Evolutionary conservation across 129 eudicot genomes (phyloP).

Genomic region (Arctium lappa): DNA sequence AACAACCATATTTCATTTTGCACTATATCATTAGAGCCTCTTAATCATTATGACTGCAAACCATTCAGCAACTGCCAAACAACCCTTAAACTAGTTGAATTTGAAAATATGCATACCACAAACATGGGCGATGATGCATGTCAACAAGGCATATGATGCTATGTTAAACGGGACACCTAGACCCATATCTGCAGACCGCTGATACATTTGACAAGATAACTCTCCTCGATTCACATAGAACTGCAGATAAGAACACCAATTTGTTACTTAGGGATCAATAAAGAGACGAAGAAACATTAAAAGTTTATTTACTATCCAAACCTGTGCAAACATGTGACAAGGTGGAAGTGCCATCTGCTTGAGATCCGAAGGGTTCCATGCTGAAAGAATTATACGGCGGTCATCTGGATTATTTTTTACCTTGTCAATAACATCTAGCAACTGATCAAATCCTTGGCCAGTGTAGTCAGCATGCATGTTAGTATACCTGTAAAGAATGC

Average conservation of each 20-base stretch:
- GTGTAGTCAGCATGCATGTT: slow-evolving; percentile 92
- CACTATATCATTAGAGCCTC: no score
- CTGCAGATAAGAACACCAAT: slow-evolving; percentile 33
- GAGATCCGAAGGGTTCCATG: slow-evolving; percentile 98
- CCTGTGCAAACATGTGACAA: slow-evolving; percentile 99
- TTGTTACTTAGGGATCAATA: slow-evolving; percentile 2
- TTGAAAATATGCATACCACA: slow-evolving; percentile 57
- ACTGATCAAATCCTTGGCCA: slow-evolving; percentile 92
- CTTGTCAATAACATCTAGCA: slow-evolving; percentile 79
- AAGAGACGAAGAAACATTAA: neutral
- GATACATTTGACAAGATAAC: slow-evolving; percentile 96
- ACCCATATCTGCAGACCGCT: slow-evolving; percentile 98
- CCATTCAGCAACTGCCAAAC: no score
- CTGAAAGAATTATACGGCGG: slow-evolving; percentile 83
- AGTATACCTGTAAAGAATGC: slow-evolving; percentile 55
- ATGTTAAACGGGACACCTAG: slow-evolving; percentile 95
- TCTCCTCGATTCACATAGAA: slow-evolving; percentile 92
- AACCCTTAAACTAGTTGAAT: neutral
- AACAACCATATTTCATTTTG: no score
- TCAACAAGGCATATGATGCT: slow-evolving; percentile 82
- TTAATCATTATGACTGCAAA: no score
- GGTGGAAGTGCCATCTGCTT: slow-evolving; percentile 95
- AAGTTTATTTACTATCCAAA: slow-evolving; percentile 21
- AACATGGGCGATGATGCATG: slow-evolving; percentile 97
- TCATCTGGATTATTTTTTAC: slow-evolving; percentile 83